Evolutionary conservation across 345 rosid genomes (phyloP).

Genomic region (Syzygium aromaticum): DNA sequence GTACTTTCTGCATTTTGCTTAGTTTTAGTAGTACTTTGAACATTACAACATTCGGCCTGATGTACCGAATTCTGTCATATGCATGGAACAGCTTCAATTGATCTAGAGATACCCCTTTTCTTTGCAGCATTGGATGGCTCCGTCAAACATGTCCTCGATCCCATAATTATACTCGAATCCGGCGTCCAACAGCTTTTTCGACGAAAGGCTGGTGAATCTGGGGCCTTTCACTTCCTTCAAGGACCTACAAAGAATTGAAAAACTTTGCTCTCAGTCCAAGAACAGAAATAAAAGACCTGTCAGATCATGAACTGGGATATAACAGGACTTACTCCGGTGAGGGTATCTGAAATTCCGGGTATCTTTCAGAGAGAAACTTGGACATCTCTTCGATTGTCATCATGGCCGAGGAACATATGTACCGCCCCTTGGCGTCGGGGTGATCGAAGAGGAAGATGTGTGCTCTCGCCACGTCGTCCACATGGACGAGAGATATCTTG

Average conservation of each 20-base stretch:
- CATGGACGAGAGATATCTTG: slow-evolving; percentile 13
- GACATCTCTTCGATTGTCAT: slow-evolving; percentile 12
- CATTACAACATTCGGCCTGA: background rate
- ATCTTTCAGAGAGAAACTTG: slow-evolving; percentile 16
- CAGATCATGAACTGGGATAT: background rate
- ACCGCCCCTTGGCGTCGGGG: slow-evolving; percentile 26
- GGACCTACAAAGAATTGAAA: background rate
- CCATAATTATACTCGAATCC: slow-evolving; percentile 28
- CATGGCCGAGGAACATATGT: slow-evolving; percentile 18
- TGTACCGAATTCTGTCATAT: background rate
- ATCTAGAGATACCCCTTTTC: slow-evolving; percentile 15
- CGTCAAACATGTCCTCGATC: slow-evolving; percentile 21
- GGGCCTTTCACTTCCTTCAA: background rate
- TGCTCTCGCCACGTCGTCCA: slow-evolving; percentile 30
- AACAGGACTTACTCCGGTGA: slow-evolving; percentile 9
- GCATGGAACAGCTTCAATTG: background rate
- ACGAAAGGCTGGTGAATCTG: slow-evolving; percentile 1
- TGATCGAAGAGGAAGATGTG: slow-evolving; percentile 32
- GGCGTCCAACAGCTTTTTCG: slow-evolving; percentile 19
- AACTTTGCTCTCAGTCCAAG: background rate
- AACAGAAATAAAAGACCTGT: background rate
- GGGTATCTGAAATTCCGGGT: slow-evolving; percentile 17
- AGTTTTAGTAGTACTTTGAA: background rate
- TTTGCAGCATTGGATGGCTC: slow-evolving; percentile 20
- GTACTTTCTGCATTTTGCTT: background rate